A percentile compares a stretch with the other conserved stretches of the same genome.
Evolutionary conservation across 129 eudicot genomes (phyloP).

Genomic region (Kitagawia praeruptora): DNA sequence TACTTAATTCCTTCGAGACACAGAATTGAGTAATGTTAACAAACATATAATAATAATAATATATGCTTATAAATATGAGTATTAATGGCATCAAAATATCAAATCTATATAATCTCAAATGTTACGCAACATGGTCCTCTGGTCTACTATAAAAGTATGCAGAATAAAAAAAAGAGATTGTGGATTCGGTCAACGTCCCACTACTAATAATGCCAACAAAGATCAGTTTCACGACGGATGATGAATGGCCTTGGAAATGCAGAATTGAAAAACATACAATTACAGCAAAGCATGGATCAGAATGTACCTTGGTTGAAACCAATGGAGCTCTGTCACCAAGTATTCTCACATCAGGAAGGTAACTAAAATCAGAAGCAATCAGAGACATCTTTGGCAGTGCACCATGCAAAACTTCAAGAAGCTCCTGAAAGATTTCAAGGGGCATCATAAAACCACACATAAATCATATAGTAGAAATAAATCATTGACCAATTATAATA

Average conservation of each 20-base stretch:
- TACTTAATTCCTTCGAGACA: background rate
- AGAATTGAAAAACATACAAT: background rate
- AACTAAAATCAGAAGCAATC: slow-evolving; percentile 92
- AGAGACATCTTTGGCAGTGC: slow-evolving; percentile 96
- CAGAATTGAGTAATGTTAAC: background rate
- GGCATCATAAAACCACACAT: slow-evolving; percentile 3
- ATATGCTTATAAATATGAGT: background rate
- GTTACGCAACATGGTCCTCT: background rate
- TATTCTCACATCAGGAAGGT: slow-evolving; percentile 86
- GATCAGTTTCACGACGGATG: background rate
- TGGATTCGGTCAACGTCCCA: background rate
- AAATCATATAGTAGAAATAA: background rate
- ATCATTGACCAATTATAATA: background rate
- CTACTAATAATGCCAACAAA: background rate
- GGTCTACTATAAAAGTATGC: background rate
- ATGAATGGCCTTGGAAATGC: background rate
- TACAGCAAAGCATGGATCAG: slow-evolving; percentile 6
- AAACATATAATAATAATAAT: too few species aligned
- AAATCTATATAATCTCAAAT: background rate
- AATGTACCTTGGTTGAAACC: slow-evolving; percentile 74
- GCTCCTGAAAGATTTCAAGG: slow-evolving; percentile 47
- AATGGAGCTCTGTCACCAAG: slow-evolving; percentile 94
- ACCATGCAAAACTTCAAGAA: slow-evolving; percentile 67
- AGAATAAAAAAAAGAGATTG: background rate
- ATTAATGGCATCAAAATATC: background rate